Percentiles rank a stretch among this genome's conserved stretches.
Conservation (phyloP, 2,329 filamentous ascomycete species). For the Aspergillus costaricaensis region DNA sequence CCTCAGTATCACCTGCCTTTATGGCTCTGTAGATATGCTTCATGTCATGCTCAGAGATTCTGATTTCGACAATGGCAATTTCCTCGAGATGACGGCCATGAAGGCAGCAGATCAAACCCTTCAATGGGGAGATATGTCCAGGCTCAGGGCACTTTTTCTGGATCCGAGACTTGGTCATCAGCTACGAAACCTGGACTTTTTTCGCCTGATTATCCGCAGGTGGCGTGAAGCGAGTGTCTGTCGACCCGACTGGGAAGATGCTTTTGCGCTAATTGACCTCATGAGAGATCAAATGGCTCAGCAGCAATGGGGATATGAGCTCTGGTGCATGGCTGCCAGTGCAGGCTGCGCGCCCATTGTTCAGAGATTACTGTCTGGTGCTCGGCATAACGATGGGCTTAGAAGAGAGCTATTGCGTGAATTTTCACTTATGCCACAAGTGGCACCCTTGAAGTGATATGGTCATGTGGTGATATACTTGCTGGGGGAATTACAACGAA, state of each 20-base stretch:
- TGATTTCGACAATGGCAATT: constrained; percentile 18
- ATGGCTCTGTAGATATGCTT: constrained; percentile 36
- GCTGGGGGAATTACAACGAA: no score
- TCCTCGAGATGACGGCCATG: constrained; percentile 19
- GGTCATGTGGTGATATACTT: no score
- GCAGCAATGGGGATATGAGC: constrained; percentile 27
- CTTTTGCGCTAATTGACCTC: constrained; percentile 21
- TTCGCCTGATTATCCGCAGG: constrained; percentile 14
- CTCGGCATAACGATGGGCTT: not conserved
- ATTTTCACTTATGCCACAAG: not conserved
- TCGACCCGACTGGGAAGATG: constrained; percentile 8
- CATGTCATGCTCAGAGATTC: constrained; percentile 29
- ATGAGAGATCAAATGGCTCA: constrained; percentile 24
- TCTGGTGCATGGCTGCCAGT: constrained; percentile 27
- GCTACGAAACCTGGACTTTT: constrained; percentile 18
- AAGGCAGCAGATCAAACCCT: constrained; percentile 31
- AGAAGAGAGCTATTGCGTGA: not conserved
- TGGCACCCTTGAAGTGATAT: no score
- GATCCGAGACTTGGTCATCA: constrained; percentile 21
- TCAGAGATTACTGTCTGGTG: constrained; percentile 14
- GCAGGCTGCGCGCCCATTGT: constrained; percentile 28
- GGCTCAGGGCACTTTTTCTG: constrained; percentile 24
- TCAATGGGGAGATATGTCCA: constrained; percentile 28
- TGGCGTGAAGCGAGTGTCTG: constrained; percentile 12
- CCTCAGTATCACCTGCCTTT: constrained; percentile 37